Conservation (phyloP, 179 eudicot species). For the Nepenthes alata region DNA sequence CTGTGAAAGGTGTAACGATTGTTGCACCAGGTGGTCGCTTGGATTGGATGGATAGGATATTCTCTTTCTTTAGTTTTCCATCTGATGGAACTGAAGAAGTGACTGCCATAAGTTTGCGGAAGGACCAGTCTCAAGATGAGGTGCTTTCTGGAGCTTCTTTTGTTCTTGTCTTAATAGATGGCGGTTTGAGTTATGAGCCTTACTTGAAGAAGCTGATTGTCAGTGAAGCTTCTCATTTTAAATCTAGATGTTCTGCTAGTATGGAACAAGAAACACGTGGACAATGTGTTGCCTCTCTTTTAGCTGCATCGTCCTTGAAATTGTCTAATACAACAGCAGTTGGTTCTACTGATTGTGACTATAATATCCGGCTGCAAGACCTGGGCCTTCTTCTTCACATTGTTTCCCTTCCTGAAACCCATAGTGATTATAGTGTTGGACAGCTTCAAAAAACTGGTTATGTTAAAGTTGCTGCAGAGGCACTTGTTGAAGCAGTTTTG, state of each 20-base stretch:
- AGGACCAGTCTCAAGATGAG: conserved; percentile 16
- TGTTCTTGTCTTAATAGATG: conserved; percentile 62
- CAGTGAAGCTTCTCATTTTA: conserved; percentile 16
- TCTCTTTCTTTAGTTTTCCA: conserved; percentile 49
- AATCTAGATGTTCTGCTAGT: conserved; percentile 14
- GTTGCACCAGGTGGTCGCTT: conserved; percentile 82
- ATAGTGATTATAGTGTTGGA: conserved; percentile 36
- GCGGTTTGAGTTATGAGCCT: conserved; percentile 87
- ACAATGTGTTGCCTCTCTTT: conserved; percentile 45
- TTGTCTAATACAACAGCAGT: conserved; percentile 32
- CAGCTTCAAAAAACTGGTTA: conserved; percentile 52
- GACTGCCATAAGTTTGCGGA: conserved; percentile 15
- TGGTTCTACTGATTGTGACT: conserved; percentile 29
- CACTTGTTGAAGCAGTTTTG: conserved; percentile 45
- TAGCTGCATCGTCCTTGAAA: conserved; percentile 70
- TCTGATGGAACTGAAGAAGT: conserved; percentile 38
- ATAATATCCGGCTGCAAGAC: conserved; percentile 54
- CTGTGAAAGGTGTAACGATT: conserved; percentile 63
- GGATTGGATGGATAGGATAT: conserved; percentile 68
- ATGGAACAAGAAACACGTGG: conserved; percentile 18
- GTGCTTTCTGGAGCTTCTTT: conserved; percentile 35
- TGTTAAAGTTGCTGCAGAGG: conserved; percentile 67
- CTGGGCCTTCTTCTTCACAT: conserved; percentile 64
- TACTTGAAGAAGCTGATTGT: conserved; percentile 18
- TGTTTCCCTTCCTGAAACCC: conserved; percentile 19